Conservation (phyloP, 371 early-diverging fungal species). For the Capniomyces stellatus region DNA sequence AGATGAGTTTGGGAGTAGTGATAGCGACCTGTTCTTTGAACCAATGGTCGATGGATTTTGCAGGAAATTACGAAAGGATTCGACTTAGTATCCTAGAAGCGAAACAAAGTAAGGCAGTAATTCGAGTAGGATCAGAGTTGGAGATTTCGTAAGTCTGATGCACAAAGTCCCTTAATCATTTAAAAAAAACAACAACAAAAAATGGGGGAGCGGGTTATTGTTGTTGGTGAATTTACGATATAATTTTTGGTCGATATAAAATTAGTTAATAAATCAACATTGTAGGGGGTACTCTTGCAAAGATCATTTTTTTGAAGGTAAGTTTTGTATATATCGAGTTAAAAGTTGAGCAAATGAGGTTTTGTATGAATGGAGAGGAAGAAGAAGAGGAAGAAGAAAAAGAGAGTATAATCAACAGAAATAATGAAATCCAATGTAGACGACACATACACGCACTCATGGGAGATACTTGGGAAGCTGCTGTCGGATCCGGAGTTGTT, state of each 20-base stretch:
- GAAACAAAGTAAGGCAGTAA: constrained; percentile 57
- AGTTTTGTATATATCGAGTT: too few relatives aligned
- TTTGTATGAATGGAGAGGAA: too few relatives aligned
- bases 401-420: neutral
- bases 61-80: constrained; percentile 80
- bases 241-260: neutral
- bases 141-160: constrained; percentile 45
- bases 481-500: constrained; percentile 36
- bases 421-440: constrained; percentile 5
- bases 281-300: constrained; percentile 81
- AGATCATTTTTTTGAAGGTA: constrained; percentile 83
- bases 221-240: neutral
- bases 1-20: constrained; percentile 33
- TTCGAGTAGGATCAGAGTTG: constrained; percentile 90
- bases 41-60: constrained; percentile 95
- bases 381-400: neutral
- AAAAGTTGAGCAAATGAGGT: too few relatives aligned
- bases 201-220: neutral
- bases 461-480: constrained; percentile 74
- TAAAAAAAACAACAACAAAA: neutral
- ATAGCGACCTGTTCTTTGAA: constrained; percentile 73
- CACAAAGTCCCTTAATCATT: neutral
- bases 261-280: neutral
- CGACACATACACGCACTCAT: constrained; percentile 85
- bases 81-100: constrained; percentile 66